phyloP scores from a whole-genome alignment of 345 rosid species.

The Eucalyptus curtisii region DNA sequence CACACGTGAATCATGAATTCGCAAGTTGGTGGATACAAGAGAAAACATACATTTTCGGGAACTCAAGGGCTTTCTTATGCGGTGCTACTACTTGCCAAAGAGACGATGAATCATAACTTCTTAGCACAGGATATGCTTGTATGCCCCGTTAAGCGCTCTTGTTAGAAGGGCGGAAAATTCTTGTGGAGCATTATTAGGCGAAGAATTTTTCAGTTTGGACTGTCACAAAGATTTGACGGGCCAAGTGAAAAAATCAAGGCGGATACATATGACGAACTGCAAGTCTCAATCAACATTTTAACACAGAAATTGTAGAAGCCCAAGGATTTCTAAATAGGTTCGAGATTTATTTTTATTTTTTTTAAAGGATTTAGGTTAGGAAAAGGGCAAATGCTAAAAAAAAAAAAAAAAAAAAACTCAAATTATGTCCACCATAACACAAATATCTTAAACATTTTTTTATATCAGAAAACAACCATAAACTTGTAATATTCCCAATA shows the following conservation, averaged over 20 bases:
- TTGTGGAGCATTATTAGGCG: background rate
- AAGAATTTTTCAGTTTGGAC: background rate
- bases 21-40: background rate
- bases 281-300: background rate
- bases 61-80: background rate
- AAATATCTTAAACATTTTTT: no score
- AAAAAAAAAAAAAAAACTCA: background rate
- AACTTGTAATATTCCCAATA: no score
- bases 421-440: background rate
- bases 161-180: background rate
- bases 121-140: background rate
- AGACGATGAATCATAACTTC: background rate
- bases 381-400: background rate
- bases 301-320: background rate
- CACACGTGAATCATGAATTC: background rate
- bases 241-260: background rate
- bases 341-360: no score
- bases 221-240: background rate
- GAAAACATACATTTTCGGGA: background rate
- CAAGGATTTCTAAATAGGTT: background rate
- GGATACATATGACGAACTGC: background rate
- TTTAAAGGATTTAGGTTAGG: fast-evolving
- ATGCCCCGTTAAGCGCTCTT: background rate
- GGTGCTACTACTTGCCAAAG: background rate
- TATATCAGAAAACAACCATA: no score